Conservation (phyloP, 2,329 filamentous ascomycete species). For the Diatrype stigma region DNA sequence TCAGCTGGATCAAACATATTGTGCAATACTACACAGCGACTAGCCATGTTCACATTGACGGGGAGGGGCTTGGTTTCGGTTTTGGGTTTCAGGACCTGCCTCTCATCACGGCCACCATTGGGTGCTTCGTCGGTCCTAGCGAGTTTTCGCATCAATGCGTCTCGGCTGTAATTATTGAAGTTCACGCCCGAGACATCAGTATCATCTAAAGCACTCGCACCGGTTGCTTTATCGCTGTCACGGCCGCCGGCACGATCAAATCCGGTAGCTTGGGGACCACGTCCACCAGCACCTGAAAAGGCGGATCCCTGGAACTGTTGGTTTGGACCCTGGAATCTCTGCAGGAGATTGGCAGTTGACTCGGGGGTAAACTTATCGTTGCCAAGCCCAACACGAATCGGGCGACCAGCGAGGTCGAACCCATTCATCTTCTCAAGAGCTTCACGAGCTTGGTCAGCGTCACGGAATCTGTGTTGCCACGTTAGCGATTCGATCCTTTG, state of each 20-base stretch:
- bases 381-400: slow-evolving; percentile 96
- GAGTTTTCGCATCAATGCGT: slow-evolving; percentile 97
- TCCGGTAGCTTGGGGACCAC: slow-evolving; percentile 76
- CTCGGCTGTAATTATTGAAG: slow-evolving; percentile 98
- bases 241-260: slow-evolving; percentile 89
- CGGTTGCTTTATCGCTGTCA: slow-evolving; percentile 84
- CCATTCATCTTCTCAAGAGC: slow-evolving; percentile 99
- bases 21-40: slow-evolving; percentile 87
- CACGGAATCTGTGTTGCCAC: slow-evolving; percentile 64
- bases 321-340: slow-evolving; percentile 83
- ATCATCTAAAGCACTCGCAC: slow-evolving; percentile 92
- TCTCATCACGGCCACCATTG: slow-evolving; percentile 61
- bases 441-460: slow-evolving; percentile 86
- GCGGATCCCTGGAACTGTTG: slow-evolving; percentile 81
- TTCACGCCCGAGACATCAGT: slow-evolving; percentile 97
- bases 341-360: slow-evolving; percentile 86
- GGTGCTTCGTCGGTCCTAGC: slow-evolving; percentile 85
- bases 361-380: slow-evolving; percentile 99
- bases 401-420: slow-evolving; percentile 94
- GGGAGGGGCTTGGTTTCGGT: slow-evolving; percentile 74
- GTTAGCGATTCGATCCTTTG: slow-evolving; percentile 29
- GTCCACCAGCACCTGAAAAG: slow-evolving; percentile 86
- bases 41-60: slow-evolving; percentile 86
- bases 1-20: slow-evolving; percentile 93
- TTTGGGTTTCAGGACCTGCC: slow-evolving; percentile 71